Percentiles rank a stretch among this genome's conserved stretches.
Evolutionary conservation across 1,139 yeast species (phyloP).

Genomic region (Suhomyces maxii): DNA sequence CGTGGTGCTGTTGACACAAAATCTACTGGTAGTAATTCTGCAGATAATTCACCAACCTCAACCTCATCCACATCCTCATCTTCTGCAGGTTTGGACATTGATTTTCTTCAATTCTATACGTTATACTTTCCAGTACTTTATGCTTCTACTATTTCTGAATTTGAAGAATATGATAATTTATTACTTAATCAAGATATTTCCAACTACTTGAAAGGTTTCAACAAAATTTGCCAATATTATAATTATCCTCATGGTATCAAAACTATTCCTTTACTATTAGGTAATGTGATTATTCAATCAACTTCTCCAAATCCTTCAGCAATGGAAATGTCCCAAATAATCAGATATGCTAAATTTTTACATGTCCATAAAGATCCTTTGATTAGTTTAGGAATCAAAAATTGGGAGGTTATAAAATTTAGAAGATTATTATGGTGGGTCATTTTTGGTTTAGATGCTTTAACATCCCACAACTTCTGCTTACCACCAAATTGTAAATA

Average conservation of each 20-base stretch:
- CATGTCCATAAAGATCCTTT: constrained; percentile 62
- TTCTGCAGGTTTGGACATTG: constrained; percentile 20
- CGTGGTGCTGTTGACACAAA: constrained; percentile 2
- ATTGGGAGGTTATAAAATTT: constrained; percentile 49
- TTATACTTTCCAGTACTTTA: constrained; percentile 52
- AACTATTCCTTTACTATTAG: constrained; percentile 45
- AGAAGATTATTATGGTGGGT: constrained; percentile 67
- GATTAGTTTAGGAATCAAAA: constrained; percentile 46
- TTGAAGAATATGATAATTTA: constrained; percentile 52
- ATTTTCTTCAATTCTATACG: constrained; percentile 46
- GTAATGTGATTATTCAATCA: constrained; percentile 55
- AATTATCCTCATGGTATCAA: constrained; percentile 56
- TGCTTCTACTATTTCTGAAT: constrained; percentile 56
- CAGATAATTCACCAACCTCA: constrained; percentile 4
- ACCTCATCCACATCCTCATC: background rate
- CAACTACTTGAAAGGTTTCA: constrained; percentile 47
- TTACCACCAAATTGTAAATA: constrained; percentile 56
- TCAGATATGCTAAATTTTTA: constrained; percentile 55
- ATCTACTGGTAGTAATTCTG: constrained; percentile 1
- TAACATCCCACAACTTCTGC: constrained; percentile 58
- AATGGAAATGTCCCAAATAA: constrained; percentile 49
- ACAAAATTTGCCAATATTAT: constrained; percentile 49
- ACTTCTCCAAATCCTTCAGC: constrained; percentile 57
- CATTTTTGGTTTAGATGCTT: constrained; percentile 58
- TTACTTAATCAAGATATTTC: constrained; percentile 51